phyloP scores from a whole-genome alignment of 2,329 filamentous ascomycete species.

The Phialophora tarda region DNA sequence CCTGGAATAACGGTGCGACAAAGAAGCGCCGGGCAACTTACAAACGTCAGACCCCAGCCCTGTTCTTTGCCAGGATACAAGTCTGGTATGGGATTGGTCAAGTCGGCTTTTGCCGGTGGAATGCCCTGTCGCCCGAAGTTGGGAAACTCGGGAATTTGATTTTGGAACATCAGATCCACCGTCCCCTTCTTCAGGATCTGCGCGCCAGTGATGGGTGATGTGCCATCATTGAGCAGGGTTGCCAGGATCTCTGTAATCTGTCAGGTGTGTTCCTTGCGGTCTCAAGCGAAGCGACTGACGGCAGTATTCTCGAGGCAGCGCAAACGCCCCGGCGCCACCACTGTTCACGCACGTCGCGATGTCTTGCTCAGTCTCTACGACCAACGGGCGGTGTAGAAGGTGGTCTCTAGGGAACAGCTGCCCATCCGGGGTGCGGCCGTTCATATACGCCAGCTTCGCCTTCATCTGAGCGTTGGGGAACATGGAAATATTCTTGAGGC shows the following conservation, averaged over 20 bases:
- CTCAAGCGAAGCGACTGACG: conserved; percentile 49
- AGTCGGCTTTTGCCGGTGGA: conserved; percentile 55
- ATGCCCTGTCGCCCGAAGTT: conserved; percentile 57
- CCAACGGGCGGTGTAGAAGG: conserved; percentile 53
- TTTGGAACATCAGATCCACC: conserved; percentile 68
- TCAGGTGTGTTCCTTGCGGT: not conserved
- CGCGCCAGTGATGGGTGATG: conserved; percentile 60
- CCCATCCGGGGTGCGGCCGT: conserved; percentile 57
- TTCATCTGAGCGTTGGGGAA: conserved; percentile 62
- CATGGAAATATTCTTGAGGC: conserved; percentile 59
- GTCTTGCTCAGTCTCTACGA: conserved; percentile 52
- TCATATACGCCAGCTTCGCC: conserved; percentile 62
- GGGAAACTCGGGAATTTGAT: conserved; percentile 64
- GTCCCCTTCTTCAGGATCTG: conserved; percentile 64
- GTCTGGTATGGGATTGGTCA: conserved; percentile 58
- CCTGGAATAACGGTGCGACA: not conserved
- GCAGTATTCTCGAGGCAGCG: conserved; percentile 64
- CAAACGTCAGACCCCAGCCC: conserved; percentile 63
- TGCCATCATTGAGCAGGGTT: conserved; percentile 68
- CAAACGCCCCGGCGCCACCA: conserved; percentile 68
- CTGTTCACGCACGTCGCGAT: conserved; percentile 58
- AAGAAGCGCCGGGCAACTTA: not conserved
- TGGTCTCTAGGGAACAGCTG: conserved; percentile 56
- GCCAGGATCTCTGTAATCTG: conserved; percentile 59
- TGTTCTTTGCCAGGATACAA: conserved; percentile 62